Conservation (phyloP, 306 rosid genomes). For the Cyclanthera cordifolia region DNA sequence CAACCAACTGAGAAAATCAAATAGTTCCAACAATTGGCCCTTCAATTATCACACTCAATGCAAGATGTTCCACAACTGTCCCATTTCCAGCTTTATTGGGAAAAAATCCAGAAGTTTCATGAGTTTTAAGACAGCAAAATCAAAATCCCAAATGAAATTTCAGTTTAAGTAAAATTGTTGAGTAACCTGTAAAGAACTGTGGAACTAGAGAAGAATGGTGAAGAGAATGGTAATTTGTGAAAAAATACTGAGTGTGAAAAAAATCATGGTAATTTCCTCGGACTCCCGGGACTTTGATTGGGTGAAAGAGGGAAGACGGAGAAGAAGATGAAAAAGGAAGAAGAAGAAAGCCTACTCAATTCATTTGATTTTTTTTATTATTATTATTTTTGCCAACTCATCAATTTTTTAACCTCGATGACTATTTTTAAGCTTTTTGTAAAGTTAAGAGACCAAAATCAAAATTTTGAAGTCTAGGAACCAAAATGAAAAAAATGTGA, state of each 20-base stretch:
- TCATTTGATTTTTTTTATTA: too few relatives aligned
- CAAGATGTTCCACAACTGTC: slow-evolving; percentile 54
- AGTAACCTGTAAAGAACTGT: slow-evolving; percentile 45
- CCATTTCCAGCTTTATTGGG: slow-evolving; percentile 51
- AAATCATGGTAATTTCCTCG: too few relatives aligned
- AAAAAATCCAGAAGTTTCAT: background rate
- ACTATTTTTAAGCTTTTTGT: too few relatives aligned
- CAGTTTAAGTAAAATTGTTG: background rate
- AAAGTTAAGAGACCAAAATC: too few relatives aligned
- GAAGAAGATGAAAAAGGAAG: too few relatives aligned
- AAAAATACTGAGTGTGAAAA: slow-evolving; percentile 40
- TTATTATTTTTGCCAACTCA: too few relatives aligned
- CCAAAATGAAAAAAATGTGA: too few relatives aligned
- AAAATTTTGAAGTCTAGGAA: too few relatives aligned
- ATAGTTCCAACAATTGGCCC: slow-evolving; percentile 55
- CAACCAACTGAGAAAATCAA: slow-evolving; percentile 67
- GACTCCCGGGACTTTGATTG: too few relatives aligned
- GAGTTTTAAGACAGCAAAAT: background rate
- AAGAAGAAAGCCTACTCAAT: too few relatives aligned
- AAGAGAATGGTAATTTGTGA: slow-evolving; percentile 53
- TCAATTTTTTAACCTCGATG: too few relatives aligned
- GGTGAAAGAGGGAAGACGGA: too few relatives aligned
- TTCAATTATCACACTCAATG: slow-evolving; percentile 41
- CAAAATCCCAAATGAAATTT: background rate
- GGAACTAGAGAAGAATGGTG: slow-evolving; percentile 81